Base-by-base conservation (phyloP, 1,284 basidiomycete genomes). In the Lentinus polychrous region DNA sequence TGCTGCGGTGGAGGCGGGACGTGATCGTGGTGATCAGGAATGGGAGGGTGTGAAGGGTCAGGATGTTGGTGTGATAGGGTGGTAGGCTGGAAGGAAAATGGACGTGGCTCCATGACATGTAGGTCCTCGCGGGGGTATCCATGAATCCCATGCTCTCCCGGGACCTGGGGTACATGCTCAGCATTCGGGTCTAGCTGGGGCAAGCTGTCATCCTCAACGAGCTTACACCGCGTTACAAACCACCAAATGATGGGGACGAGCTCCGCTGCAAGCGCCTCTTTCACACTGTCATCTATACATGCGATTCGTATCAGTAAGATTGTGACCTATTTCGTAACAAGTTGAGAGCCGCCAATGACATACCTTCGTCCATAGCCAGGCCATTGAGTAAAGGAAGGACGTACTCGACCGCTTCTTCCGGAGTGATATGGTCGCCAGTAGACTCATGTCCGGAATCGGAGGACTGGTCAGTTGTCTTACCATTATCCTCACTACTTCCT, bases 401-500 rank as follows among this genome's bases (percentile, higher is more conserved):
- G 64, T 96, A 99, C 65, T 94, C 91, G 57, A 94, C 86, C 2
- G 92, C 93, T 58, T 98, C 95, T 53, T 81, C 80, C 1, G 95
- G 86, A 23, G 86, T 78, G 45, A 94, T 85, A 44, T 85, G 80
- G 46, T 79, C 73, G 12, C 92, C 76, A 61, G 86, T 81, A 3
- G 79, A 75, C 15, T 50, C 39, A 23, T 45, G 53, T 32, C 58
- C 58, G 36, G 56, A 49, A n/a, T 54, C 53, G 8, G 56, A 34
- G 12, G n/a, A 15, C 7, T 39, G 12, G n/a, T 20, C 10, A 24
- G 41, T 49, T 32, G 45, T 15, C 45, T 20, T 6, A 18, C 24
- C 40, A 23, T 33, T 34, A 18, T 41, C 38, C 45, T 41, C 31
- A n/a, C 17, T 27, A 23, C 18, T 27, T 12, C 41, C 48, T 8